These are phyloP conservation scores for Suillus subalutaceus DNA, from an alignment of 768 basidiomycete species.

Conservation along the genomic window DNA sequence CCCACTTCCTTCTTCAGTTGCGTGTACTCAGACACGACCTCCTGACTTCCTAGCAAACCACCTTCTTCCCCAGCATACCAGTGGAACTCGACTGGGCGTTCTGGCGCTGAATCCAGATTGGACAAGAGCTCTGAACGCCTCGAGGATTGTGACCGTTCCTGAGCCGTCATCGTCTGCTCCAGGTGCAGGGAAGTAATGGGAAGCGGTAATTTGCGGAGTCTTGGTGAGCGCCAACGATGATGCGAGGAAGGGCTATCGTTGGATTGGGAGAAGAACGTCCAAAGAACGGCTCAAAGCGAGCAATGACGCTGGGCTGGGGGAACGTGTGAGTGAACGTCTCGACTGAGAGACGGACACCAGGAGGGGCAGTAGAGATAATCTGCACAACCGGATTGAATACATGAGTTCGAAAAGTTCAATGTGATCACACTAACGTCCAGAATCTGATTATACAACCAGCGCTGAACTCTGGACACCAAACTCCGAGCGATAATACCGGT, in stretches of 20 bases:
- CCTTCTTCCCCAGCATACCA: conserved; percentile 80
- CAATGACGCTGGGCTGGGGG: conserved; percentile 25
- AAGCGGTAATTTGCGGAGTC: conserved; percentile 46
- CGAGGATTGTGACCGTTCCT: conserved; percentile 78
- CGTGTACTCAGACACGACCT: conserved; percentile 54
- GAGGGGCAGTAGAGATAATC: conserved; percentile 20
- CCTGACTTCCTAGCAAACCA: conserved; percentile 38
- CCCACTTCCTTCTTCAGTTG: conserved; percentile 45
- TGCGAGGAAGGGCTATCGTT: conserved; percentile 25
- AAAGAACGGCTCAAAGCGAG: conserved; percentile 26
- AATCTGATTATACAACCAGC: conserved; percentile 37
- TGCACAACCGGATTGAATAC: background rate
- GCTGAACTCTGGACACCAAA: conserved; percentile 42
- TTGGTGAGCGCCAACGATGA: conserved; percentile 46
- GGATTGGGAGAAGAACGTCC: conserved; percentile 12
- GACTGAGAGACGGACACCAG: conserved; percentile 20
- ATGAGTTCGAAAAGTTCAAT: background rate
- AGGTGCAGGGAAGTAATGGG: conserved; percentile 44
- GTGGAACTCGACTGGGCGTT: conserved; percentile 73
- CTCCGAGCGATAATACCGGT: conserved; percentile 43
- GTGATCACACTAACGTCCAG: conserved; percentile 8
- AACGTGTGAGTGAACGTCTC: conserved; percentile 26
- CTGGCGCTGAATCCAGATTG: conserved; percentile 68
- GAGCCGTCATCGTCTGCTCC: conserved; percentile 58
- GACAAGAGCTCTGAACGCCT: conserved; percentile 73